Conservation (phyloP, 2,329 filamentous ascomycete species). For the Neofusicoccum umdonicola region DNA sequence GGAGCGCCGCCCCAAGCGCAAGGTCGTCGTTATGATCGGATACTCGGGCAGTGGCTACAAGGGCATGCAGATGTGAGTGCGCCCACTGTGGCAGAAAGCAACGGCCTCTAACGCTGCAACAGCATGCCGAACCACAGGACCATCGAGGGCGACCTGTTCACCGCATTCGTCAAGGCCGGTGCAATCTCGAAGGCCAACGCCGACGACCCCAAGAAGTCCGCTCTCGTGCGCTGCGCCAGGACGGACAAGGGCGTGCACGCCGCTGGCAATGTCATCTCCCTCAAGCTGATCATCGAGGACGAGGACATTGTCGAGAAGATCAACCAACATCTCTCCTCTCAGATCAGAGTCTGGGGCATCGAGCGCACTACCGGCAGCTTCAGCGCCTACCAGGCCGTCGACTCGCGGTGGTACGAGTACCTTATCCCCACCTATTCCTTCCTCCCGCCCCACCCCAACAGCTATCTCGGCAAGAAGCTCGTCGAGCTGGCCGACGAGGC, state of each 20-base stretch:
- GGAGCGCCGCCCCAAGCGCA: conserved; percentile 85
- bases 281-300: conserved; percentile 96
- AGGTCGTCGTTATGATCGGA: conserved; percentile 92
- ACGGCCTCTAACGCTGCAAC: not conserved
- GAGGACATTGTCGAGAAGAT: conserved; percentile 84
- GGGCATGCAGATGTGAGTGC: conserved; percentile 78
- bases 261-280: conserved; percentile 88
- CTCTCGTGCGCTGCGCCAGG: conserved; percentile 86
- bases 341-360: conserved; percentile 95
- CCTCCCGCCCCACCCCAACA: conserved; percentile 85
- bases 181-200: conserved; percentile 97
- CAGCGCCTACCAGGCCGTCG: conserved; percentile 91
- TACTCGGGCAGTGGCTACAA: conserved; percentile 97
- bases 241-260: conserved; percentile 98
- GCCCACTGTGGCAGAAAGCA: not conserved
- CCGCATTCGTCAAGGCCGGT: conserved; percentile 83
- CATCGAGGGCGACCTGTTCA: conserved; percentile 93
- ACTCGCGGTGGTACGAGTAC: conserved; percentile 97
- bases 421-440: conserved; percentile 91
- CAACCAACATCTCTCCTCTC: conserved; percentile 77
- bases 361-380: conserved; percentile 86
- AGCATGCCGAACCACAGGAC: conserved; percentile 60
- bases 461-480: conserved; percentile 80
- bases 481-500: conserved; percentile 73
- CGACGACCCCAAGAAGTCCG: conserved; percentile 93